phyloP scores from a whole-genome alignment of 202 grass and related monocot species.

The Bolboschoenoplectus hybrid region DNA sequence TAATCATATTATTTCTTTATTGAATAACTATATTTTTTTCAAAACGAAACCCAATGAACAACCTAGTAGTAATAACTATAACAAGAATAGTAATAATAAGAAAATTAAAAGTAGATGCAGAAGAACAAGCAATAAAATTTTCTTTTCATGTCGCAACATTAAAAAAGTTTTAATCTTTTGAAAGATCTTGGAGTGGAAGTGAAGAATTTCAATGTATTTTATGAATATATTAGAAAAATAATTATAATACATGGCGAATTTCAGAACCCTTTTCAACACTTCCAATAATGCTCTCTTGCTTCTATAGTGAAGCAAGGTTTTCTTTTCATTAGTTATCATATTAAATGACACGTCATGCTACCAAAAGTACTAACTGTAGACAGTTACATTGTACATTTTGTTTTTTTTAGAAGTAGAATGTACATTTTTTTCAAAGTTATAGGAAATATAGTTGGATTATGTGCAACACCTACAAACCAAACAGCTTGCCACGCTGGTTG shows the following conservation, averaged over 20 bases:
- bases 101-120: not conserved
- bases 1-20: no score
- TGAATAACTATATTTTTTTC: no score
- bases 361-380: not conserved
- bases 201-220: not conserved
- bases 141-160: not conserved
- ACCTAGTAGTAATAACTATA: no score
- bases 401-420: no score
- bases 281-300: not conserved
- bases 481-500: no score
- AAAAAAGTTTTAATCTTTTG: not conserved
- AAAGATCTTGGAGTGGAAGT: not conserved
- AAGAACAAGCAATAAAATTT: not conserved
- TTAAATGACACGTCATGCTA: no score
- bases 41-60: no score
- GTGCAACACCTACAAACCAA: no score
- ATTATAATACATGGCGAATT: not conserved
- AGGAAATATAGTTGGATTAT: no score
- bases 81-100: no score
- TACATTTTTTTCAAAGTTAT: no score
- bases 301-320: not conserved
- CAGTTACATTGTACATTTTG: not conserved
- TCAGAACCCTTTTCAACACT: not conserved
- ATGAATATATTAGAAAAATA: not conserved
- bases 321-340: not conserved